Evolutionary conservation across 805 yeast species (phyloP), one percentile per base, ranked within the genome.

Genomic region (Saccharomycopsis sp.): DNA sequence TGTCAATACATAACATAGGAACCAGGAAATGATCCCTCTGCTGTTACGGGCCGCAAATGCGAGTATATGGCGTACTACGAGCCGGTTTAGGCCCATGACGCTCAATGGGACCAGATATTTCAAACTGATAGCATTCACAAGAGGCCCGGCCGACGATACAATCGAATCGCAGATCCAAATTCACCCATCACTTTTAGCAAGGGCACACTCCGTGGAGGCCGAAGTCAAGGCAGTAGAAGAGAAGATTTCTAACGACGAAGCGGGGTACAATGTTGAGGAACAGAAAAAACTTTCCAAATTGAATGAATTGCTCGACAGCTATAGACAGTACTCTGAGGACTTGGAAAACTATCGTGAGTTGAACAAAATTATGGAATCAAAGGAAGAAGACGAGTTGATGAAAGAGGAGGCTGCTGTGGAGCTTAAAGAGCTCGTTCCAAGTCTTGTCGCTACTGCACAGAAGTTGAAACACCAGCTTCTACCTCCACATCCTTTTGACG

Each of bases 401-500:
- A 73, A 71, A 44, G 75, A 72, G 2, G 91, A 86, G 14, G 97
- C 96, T 0, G 68, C 75, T 50, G 61, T 61, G 2, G 97, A 91
- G 66, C 64, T 89, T 3, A 73, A 72, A 0, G 65, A 70, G 0
- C 63, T 79, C 0, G 60, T 71, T 1, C 87, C 87, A 0, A 67
- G 69, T 12, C 68, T 89, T 8, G 68, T 69, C 2, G 63, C 68
- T 8, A 66, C 79, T 0, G 73, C 83, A 0, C 67, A 70, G 1
- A 70, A 72, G 34, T 71, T 89, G n/a, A 82, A 85, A 59, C 66
- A 77, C 3, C 76, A 78, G 48, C 73, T 94, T 3, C 71, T 92
- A 21, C 97, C 97, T 1, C 82, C 88, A 2, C 85, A 87, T 63
- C 84, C 83, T 51, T 88, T 87, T 68, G 79, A 85, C 2, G 94